Percentiles rank a stretch among this genome's conserved stretches.
Conservation (phyloP, 805 yeast genomes). For the Saccharomyces paradoxus region DNA sequence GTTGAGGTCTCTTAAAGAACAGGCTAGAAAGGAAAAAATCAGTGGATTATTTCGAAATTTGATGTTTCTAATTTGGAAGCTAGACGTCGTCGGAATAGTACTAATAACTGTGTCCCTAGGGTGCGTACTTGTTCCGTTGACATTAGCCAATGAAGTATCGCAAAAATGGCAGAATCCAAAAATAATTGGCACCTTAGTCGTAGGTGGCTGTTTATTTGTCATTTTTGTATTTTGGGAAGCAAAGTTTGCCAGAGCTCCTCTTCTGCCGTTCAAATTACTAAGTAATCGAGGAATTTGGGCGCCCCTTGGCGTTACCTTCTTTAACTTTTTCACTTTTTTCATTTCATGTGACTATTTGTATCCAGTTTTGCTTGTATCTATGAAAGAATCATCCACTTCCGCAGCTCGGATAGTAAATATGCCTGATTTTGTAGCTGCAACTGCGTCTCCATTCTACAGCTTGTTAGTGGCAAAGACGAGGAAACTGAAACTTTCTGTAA, state of each 20-base stretch:
- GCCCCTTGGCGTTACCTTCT: conserved; percentile 43
- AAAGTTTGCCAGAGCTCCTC: conserved; percentile 42
- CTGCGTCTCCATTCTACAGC: conserved; percentile 38
- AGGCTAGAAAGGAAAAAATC: conserved; percentile 6
- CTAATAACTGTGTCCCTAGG: conserved; percentile 45
- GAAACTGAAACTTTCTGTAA: conserved; percentile 44
- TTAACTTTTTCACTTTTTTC: conserved; percentile 47
- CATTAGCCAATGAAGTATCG: conserved; percentile 49
- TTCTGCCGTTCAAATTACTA: conserved; percentile 44
- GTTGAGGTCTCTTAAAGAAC: conserved; percentile 28
- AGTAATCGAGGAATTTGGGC: conserved; percentile 55
- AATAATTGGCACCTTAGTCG: conserved; percentile 50
- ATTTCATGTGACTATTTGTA: conserved; percentile 55
- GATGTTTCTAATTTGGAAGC: conserved; percentile 40
- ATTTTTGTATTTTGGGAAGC: conserved; percentile 46
- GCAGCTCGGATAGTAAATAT: conserved; percentile 52
- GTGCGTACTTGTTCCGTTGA: conserved; percentile 51
- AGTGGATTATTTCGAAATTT: too few species aligned
- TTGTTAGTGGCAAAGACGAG: conserved; percentile 23
- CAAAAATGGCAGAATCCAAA: conserved; percentile 44
- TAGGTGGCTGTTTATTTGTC: conserved; percentile 45
- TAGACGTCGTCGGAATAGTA: conserved; percentile 52
- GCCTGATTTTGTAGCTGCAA: conserved; percentile 50
- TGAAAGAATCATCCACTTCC: conserved; percentile 41
- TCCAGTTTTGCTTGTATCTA: conserved; percentile 47